Conservation (phyloP, 345 rosid species). For the Linum trigynum region DNA sequence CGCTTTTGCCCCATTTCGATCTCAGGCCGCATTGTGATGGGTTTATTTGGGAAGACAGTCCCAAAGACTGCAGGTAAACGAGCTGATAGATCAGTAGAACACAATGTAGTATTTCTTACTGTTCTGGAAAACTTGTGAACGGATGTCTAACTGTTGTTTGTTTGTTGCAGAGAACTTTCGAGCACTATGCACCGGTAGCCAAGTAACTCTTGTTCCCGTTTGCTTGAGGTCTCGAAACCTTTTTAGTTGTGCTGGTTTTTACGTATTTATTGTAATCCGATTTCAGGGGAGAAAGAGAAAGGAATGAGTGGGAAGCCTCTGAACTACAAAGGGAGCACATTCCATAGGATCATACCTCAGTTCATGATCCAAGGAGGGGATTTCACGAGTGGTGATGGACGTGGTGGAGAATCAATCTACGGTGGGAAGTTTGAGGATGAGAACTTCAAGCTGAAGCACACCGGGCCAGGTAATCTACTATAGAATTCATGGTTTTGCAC, state of each 20-base stretch:
- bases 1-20: neutral
- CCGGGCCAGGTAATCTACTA: neutral
- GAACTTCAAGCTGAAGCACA: slow-evolving; percentile 11
- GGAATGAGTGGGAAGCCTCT: slow-evolving; percentile 7
- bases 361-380: slow-evolving; percentile 11
- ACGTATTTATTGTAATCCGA: neutral
- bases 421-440: slow-evolving; percentile 7
- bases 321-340: slow-evolving; percentile 5
- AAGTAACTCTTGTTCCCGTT: slow-evolving; percentile 38
- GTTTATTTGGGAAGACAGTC: slow-evolving; percentile 31
- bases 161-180: slow-evolving; percentile 6
- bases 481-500: too few species aligned
- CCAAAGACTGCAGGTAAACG: slow-evolving; percentile 34
- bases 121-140: neutral
- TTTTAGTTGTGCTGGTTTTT: neutral
- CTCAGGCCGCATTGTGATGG: slow-evolving; percentile 34
- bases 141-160: neutral
- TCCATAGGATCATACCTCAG: slow-evolving; percentile 7
- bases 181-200: slow-evolving; percentile 16
- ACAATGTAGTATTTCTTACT: neutral
- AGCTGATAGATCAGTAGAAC: too few species aligned
- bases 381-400: slow-evolving; percentile 5
- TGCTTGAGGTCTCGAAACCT: neutral
- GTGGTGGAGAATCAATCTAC: slow-evolving; percentile 9
- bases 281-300: slow-evolving; percentile 1